These are phyloP conservation scores for Lodderomyces elongisporus DNA, from an alignment of 1,139 yeast species.

Conservation along the genomic window DNA sequence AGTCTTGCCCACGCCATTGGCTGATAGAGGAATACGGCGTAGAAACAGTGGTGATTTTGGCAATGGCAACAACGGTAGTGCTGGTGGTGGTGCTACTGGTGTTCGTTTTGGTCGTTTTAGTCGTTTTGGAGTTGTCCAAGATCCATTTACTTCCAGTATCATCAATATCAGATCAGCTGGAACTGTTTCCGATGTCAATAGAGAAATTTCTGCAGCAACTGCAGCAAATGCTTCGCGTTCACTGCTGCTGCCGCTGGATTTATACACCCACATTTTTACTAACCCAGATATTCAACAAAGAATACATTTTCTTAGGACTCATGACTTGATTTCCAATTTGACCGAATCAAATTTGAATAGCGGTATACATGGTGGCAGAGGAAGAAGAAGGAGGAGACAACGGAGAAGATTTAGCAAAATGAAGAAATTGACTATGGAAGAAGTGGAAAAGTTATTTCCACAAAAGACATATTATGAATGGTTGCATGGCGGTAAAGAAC, in stretches of 20 bases:
- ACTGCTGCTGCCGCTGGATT: too few relatives aligned
- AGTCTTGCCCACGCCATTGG: slow-evolving; percentile 42
- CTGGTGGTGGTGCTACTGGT: slow-evolving; percentile 1
- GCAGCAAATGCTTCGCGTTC: slow-evolving; percentile 8
- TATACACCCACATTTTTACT: slow-evolving; percentile 11
- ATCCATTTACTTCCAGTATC: neutral
- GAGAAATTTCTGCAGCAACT: neutral
- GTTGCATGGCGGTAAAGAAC: slow-evolving; percentile 53
- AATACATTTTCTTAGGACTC: slow-evolving; percentile 29
- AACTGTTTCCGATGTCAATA: neutral
- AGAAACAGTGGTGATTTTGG: neutral
- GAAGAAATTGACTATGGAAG: slow-evolving; percentile 52
- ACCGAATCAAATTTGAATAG: slow-evolving; percentile 22
- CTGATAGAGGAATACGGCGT: too few relatives aligned
- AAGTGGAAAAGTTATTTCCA: slow-evolving; percentile 67
- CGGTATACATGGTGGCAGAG: slow-evolving; percentile 2
- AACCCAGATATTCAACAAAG: slow-evolving; percentile 31
- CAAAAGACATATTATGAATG: slow-evolving; percentile 55
- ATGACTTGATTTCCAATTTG: slow-evolving; percentile 27
- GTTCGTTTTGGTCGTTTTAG: neutral
- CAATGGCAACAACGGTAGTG: neutral
- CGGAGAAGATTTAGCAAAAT: slow-evolving; percentile 41
- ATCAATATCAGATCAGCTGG: neutral
- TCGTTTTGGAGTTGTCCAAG: neutral
- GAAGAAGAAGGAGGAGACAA: slow-evolving; percentile 27